These are phyloP conservation scores for Microcyclosporella mali DNA, from an alignment of 2,329 filamentous ascomycete species.

Conservation along the genomic window DNA sequence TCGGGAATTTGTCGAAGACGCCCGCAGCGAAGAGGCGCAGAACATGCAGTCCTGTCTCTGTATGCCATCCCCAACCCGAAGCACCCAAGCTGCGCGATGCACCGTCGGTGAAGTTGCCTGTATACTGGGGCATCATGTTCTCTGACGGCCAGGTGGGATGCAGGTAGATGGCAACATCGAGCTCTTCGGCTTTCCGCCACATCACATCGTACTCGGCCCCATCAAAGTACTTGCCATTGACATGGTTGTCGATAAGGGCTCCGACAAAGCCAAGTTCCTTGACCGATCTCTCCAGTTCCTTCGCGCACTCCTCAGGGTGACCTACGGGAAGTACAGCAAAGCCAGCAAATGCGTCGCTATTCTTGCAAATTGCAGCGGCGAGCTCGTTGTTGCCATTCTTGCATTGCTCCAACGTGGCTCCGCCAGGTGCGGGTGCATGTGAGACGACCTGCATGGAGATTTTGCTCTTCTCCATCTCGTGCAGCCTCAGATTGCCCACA, in stretches of 20 bases:
- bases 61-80: slow-evolving; percentile 48
- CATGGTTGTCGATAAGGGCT: slow-evolving; percentile 34
- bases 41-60: slow-evolving; percentile 45
- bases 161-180: slow-evolving; percentile 49
- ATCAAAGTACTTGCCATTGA: slow-evolving; percentile 32
- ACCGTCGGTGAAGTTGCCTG: slow-evolving; percentile 31
- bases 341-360: slow-evolving; percentile 28
- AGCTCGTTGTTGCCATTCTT: slow-evolving; percentile 31
- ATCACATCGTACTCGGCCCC: slow-evolving; percentile 27
- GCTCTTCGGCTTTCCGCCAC: slow-evolving; percentile 33
- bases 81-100: slow-evolving; percentile 34
- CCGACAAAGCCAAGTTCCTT: slow-evolving; percentile 31
- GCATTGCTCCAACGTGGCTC: slow-evolving; percentile 23
- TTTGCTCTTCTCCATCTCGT: slow-evolving; percentile 29
- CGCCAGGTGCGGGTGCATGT: slow-evolving; percentile 28
- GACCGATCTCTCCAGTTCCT: slow-evolving; percentile 30
- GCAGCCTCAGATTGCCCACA: slow-evolving; percentile 25
- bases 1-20: slow-evolving; percentile 51
- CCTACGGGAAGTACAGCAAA: slow-evolving; percentile 32
- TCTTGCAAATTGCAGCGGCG: slow-evolving; percentile 23
- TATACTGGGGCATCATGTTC: slow-evolving; percentile 31
- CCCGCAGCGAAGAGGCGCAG: slow-evolving; percentile 48
- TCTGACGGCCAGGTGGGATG: slow-evolving; percentile 43
- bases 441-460: slow-evolving; percentile 33
- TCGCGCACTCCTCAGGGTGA: slow-evolving; percentile 27